Base-by-base conservation (phyloP, 2,329 filamentous ascomycete genomes). In the Botrytis sinoallii region DNA sequence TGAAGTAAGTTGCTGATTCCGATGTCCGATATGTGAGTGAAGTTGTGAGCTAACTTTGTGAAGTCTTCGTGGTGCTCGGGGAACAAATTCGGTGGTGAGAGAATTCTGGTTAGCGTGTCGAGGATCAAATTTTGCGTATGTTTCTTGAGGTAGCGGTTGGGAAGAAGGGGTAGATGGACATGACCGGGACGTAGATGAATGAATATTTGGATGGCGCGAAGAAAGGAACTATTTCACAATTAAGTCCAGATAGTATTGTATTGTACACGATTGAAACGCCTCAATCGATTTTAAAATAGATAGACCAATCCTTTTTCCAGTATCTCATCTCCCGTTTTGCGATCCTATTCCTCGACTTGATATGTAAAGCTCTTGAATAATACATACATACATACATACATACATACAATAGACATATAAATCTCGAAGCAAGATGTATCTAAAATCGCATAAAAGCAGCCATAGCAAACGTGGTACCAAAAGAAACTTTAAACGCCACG, bases 51-150 rank as follows among this genome's bases (percentile, higher is more conserved):
- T 71, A 32, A 71, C 25, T 55, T 65, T 22, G 6, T 57, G 1
- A 73, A 91, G 89, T 79, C 83, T 93, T 48, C 85, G 92, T 57
- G 92, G 92, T 12, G 85, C 87, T 1, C 86, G 87, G 75, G 83
- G 86, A 68, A 93, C 91, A 4, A 92, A 91, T 76, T 86, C 90
- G 72, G 85, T 92, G 1, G 88, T 93, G 4, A 87, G 88, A 74
- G 90, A 93, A 44, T 94, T 94, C 79, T 94, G 91, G 90, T 82
- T 93, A n/a, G 85, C 86, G 3, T 91, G 90, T 75, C 85, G 91
- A 65, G 85, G 86, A 7, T 86, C 86, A 0, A 89, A 84, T 77
- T 91, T 90, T 81, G 84, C 88, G 14, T 91, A 91, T 81, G 86
- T 84, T 67, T 90, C 88, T 73, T 73, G 67, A 73, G 40, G 18